Evolutionary conservation across 352 stramenopile species (phyloP).

Genomic region (Globisporangium abappressorium): DNA sequence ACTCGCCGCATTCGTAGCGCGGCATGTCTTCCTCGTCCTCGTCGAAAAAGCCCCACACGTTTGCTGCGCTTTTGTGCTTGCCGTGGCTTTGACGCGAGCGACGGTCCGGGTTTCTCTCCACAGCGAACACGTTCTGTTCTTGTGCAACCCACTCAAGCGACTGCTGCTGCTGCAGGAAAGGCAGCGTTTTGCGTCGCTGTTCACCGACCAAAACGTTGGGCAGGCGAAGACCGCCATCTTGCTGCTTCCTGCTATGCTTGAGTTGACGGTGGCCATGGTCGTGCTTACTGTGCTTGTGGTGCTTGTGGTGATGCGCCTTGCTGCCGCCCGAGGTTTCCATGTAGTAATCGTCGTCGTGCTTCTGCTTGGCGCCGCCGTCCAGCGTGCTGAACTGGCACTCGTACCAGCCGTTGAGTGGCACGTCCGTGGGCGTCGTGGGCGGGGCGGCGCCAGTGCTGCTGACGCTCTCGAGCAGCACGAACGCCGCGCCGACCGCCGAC

Average conservation of each 20-base stretch:
- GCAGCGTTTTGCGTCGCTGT: constrained; percentile 16
- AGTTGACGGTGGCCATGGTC: not conserved
- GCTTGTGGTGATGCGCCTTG: constrained; percentile 11
- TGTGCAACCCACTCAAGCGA: constrained; percentile 20
- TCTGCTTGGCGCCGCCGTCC: not conserved
- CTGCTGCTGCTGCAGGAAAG: constrained; percentile 23
- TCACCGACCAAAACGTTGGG: constrained; percentile 14
- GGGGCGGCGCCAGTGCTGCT: not conserved
- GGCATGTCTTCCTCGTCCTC: not conserved
- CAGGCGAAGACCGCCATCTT: not conserved
- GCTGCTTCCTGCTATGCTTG: constrained; percentile 3
- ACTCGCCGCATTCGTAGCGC: constrained; percentile 29
- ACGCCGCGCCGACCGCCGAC: not conserved
- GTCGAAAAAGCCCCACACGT: not conserved
- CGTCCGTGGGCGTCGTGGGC: constrained; percentile 12
- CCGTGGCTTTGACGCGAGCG: not conserved
- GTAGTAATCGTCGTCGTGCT: constrained; percentile 24
- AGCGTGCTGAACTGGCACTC: constrained; percentile 30
- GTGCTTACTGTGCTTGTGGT: constrained; percentile 5
- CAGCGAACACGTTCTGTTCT: not conserved
- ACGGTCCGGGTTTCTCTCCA: not conserved
- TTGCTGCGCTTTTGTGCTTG: not conserved
- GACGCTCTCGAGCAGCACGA: constrained; percentile 9
- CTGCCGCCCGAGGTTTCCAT: constrained; percentile 14
- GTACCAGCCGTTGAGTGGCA: constrained; percentile 35